phyloP scores from a whole-genome alignment of 768 basidiomycete species.

The Suillus tomentosus region DNA sequence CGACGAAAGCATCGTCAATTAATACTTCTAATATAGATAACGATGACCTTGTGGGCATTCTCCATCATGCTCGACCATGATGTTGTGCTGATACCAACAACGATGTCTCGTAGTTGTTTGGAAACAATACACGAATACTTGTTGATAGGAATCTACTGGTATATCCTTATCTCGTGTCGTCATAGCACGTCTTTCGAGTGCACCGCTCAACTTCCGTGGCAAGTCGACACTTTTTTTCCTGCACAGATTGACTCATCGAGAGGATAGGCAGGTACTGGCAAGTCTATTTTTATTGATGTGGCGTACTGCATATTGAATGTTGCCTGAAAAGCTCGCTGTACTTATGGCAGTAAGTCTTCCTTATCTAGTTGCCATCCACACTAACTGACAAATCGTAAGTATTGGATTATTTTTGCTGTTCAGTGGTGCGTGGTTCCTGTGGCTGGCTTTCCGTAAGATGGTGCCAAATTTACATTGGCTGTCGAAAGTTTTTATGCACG shows the following conservation, averaged over 20 bases:
- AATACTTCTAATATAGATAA: not conserved
- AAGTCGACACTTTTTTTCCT: not conserved
- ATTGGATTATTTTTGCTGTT: conserved; percentile 21
- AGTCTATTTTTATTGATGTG: not conserved
- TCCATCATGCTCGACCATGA: not conserved
- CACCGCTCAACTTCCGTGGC: not conserved
- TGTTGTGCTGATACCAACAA: not conserved
- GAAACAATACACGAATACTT: not conserved
- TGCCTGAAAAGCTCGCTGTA: not conserved
- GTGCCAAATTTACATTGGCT: not conserved
- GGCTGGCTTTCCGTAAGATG: not conserved
- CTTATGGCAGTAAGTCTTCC: not conserved
- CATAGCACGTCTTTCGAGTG: not conserved
- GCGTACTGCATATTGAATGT: not conserved
- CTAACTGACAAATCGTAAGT: conserved; percentile 13
- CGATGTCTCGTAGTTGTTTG: not conserved
- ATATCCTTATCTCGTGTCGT: conserved; percentile 1
- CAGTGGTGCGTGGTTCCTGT: conserved; percentile 18
- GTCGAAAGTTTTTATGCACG: conserved; percentile 24
- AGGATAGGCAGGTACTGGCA: not conserved
- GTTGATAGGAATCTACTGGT: not conserved
- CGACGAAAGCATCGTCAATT: not conserved
- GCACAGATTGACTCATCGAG: not conserved
- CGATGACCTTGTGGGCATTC: not conserved
- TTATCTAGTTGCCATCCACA: not conserved